phyloP scores from a whole-genome alignment of 2,329 filamentous ascomycete genomes.

The Exophiala xenobiotica region DNA sequence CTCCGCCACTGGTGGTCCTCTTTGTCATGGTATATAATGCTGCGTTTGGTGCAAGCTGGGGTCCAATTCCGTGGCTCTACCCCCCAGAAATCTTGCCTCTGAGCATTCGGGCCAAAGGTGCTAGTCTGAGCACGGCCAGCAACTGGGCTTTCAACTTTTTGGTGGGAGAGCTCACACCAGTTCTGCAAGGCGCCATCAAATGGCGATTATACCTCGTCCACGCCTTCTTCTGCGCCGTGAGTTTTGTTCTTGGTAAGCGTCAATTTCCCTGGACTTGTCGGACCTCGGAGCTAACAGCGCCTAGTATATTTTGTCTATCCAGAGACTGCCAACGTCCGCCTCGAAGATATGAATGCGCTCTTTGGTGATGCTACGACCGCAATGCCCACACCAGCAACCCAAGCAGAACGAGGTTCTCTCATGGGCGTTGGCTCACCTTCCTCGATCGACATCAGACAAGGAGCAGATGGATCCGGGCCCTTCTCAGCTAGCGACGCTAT shows the following conservation, averaged over 20 bases:
- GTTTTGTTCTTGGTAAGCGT: slow-evolving; percentile 89
- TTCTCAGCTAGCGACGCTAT: slow-evolving; percentile 67
- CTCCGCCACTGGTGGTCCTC: slow-evolving; percentile 80
- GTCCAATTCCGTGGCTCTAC: slow-evolving; percentile 96
- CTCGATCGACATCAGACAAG: slow-evolving; percentile 61
- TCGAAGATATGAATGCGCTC: slow-evolving; percentile 94
- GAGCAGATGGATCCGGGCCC: slow-evolving; percentile 30
- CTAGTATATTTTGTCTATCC: slow-evolving; percentile 96
- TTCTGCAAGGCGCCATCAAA: slow-evolving; percentile 85
- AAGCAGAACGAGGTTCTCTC: slow-evolving; percentile 78
- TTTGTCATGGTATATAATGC: slow-evolving; percentile 99
- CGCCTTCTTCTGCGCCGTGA: slow-evolving; percentile 92
- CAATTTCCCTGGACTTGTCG: slow-evolving; percentile 2
- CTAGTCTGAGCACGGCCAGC: slow-evolving; percentile 89
- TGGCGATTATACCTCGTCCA: slow-evolving; percentile 95
- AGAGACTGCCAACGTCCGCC: slow-evolving; percentile 88
- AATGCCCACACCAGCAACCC: slow-evolving; percentile 73
- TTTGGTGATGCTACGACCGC: slow-evolving; percentile 91
- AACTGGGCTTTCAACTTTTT: slow-evolving; percentile 99
- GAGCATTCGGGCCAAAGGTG: slow-evolving; percentile 95
- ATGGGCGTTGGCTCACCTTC: slow-evolving; percentile 75
- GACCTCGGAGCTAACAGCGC: slow-evolving; percentile 14
- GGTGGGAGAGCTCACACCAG: slow-evolving; percentile 90
- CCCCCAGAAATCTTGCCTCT: slow-evolving; percentile 97
- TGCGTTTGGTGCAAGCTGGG: slow-evolving; percentile 96